phyloP scores from a whole-genome alignment of 2,329 filamentous ascomycete species.

The Acrodontium crateriforme region DNA sequence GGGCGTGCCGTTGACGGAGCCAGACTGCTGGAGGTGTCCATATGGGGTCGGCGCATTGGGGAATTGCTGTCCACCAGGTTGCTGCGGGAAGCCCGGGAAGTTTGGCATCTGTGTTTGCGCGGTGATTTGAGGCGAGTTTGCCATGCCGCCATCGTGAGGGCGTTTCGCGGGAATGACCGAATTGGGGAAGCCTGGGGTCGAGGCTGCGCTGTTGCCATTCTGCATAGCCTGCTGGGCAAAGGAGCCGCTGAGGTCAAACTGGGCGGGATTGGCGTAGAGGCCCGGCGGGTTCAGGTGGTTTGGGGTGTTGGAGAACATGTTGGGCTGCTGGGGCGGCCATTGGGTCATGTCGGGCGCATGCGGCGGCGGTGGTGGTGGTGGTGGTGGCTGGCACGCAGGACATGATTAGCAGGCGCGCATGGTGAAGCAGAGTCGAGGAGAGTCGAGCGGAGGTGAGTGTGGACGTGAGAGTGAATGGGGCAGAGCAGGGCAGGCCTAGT shows the following conservation, averaged over 20 bases:
- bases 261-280: constrained; percentile 10
- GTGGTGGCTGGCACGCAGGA: constrained; percentile 1
- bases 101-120: constrained; percentile 79
- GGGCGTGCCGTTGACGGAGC: constrained; percentile 72
- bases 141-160: constrained; percentile 67
- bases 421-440: not conserved
- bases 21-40: constrained; percentile 61
- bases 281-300: constrained; percentile 11
- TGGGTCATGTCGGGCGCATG: constrained; percentile 9
- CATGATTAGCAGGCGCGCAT: constrained; percentile 3
- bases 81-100: constrained; percentile 48
- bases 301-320: constrained; percentile 10
- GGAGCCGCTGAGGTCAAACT: constrained; percentile 30
- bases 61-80: constrained; percentile 38
- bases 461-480: not conserved
- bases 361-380: not conserved
- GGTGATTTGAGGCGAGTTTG: constrained; percentile 57
- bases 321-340: constrained; percentile 13
- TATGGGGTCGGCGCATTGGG: constrained; percentile 55
- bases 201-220: constrained; percentile 70
- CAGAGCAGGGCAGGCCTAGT: not conserved
- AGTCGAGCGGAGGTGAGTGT: not conserved
- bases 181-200: constrained; percentile 59
- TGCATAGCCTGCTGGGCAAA: constrained; percentile 46
- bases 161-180: constrained; percentile 83